A percentile compares a stretch with the other conserved stretches of the same genome.
Conservation (phyloP, 2,329 filamentous ascomycete species). For the Verticillium nubilum region DNA sequence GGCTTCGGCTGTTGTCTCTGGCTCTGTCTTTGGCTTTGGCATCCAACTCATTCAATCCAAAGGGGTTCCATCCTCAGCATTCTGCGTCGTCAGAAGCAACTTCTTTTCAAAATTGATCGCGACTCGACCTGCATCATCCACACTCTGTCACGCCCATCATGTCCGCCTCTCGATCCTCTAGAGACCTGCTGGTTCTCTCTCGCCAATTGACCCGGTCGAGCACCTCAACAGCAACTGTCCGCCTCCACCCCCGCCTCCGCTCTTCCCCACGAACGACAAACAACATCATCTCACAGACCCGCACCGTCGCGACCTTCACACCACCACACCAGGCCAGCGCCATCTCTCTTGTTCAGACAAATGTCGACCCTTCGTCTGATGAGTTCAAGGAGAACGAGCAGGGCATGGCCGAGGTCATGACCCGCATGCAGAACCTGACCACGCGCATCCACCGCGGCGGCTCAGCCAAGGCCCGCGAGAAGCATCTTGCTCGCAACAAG, state of each 20-base stretch:
- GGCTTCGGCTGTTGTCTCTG: conserved; percentile 5
- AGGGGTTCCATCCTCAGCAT: conserved; percentile 7
- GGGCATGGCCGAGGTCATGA: conserved; percentile 71
- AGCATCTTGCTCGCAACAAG: conserved; percentile 83
- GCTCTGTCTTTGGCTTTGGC: too few relatives aligned
- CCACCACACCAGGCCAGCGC: conserved; percentile 76
- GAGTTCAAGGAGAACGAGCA: conserved; percentile 77
- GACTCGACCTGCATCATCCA: background rate
- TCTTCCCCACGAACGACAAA: conserved; percentile 11
- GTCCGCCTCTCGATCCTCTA: conserved; percentile 41
- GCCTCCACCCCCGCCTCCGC: conserved; percentile 24
- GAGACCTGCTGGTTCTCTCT: conserved; percentile 37
- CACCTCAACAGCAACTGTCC: background rate
- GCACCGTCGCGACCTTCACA: conserved; percentile 67
- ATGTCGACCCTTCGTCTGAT: conserved; percentile 69
- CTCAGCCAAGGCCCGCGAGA: conserved; percentile 73
- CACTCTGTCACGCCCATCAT: conserved; percentile 25
- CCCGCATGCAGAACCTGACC: conserved; percentile 64
- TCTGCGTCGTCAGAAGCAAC: conserved; percentile 18
- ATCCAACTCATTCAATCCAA: background rate
- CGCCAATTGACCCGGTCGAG: conserved; percentile 28
- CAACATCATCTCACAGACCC: conserved; percentile 10
- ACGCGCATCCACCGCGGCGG: conserved; percentile 70
- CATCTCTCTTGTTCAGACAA: conserved; percentile 72
- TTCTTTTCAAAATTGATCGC: background rate